Evolutionary conservation across 345 rosid species (phyloP), one percentile per base, ranked within the genome.

Genomic region (Salix caprea): DNA sequence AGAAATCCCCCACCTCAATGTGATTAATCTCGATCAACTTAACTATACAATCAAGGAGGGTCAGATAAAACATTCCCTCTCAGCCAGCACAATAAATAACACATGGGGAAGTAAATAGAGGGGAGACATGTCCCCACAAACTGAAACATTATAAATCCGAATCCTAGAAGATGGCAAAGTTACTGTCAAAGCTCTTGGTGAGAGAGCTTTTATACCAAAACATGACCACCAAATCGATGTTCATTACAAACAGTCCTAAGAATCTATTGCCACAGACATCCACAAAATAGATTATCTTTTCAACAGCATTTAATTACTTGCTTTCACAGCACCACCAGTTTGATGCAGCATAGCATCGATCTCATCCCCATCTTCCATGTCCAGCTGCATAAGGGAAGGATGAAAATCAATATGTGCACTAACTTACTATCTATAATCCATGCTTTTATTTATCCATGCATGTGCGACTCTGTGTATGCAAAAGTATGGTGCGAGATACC

Each of bases 281-380:
- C 66, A 72, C 30, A 15, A 64, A 69, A 54, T 61, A 62, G 40
- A 26, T 32, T 30, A 34, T 21, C 65, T 6, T 8, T 32, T 46
- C 61, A 37, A 13, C 39, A 62, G 5, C 28, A 5, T 16, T 15
- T 13, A 36, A 39, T 24, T 1, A 42, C 61, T 42, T 26, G 7
- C 5, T 50, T n/a, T 56, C 36, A 62, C 26, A 77, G 71, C 28
- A 15, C 92, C 91, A 2, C 95, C 95, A 3, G 93, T 92, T 80
- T 92, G 95, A 83, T 92, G 97, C 44, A 92, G 82, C 95, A 92
- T 92, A 0, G 97, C 96, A 61, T 92, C 97, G 5, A 92, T 92
- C 86, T 92, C 97, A 80, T 92, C 97, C 28, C 96, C 97, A 37
- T 92, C 96, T 76, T 91, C 96, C 95, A 92, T 92, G 48, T 91